Percentiles rank a stretch among this genome's conserved stretches.
phyloP scores from a whole-genome alignment of 768 basidiomycete species.

The Favolaschia claudopus region DNA sequence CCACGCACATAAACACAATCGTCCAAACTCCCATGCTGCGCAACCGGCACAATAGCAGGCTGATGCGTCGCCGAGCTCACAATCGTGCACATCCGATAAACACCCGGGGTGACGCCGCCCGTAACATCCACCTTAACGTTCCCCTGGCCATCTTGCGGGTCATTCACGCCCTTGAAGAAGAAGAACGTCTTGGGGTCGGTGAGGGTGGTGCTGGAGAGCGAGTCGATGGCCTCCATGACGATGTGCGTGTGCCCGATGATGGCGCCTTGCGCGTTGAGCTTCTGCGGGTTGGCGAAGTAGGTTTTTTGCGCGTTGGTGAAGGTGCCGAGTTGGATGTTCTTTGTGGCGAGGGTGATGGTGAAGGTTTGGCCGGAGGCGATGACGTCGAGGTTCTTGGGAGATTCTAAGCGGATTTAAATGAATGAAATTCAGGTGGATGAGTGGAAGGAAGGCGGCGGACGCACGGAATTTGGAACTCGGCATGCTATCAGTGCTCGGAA shows the following conservation, averaged over 20 bases:
- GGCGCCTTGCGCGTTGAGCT: constrained; percentile 54
- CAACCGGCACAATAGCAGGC: constrained; percentile 62
- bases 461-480: constrained; percentile 56
- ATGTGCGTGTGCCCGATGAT: constrained; percentile 67
- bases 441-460: too few relatives aligned
- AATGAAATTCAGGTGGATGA: too few relatives aligned
- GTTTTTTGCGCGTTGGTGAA: constrained; percentile 53
- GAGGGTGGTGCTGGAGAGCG: constrained; percentile 48
- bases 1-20: constrained; percentile 64
- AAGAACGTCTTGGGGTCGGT: constrained; percentile 59
- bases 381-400: constrained; percentile 50
- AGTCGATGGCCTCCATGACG: constrained; percentile 49
- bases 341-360: constrained; percentile 56
- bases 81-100: constrained; percentile 68
- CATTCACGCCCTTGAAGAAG: constrained; percentile 63
- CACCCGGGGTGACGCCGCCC: constrained; percentile 63
- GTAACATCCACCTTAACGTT: constrained; percentile 57
- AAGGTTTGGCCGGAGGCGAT: constrained; percentile 57
- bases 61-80: constrained; percentile 60
- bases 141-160: constrained; percentile 49
- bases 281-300: constrained; percentile 65
- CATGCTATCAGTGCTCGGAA: constrained; percentile 56
- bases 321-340: constrained; percentile 48
- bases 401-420: not conserved
- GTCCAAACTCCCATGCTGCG: constrained; percentile 65